Conservation (phyloP, 129 eudicot species). For the Arctium lappa region DNA sequence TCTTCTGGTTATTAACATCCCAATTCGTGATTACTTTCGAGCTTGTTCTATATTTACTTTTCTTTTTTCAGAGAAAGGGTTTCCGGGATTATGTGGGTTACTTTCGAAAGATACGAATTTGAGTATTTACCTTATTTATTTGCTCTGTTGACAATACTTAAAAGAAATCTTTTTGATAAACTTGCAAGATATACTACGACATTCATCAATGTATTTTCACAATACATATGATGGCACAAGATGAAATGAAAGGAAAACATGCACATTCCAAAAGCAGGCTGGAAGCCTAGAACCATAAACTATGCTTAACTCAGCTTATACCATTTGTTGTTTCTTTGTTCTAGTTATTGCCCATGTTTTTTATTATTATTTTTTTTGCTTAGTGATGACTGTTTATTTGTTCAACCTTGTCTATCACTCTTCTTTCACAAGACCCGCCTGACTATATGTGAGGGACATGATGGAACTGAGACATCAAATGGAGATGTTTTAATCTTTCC, state of each 20-base stretch:
- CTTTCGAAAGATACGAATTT: neutral
- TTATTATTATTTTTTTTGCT: neutral
- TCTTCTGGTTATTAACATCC: neutral
- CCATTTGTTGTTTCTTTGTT: neutral
- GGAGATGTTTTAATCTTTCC: slow-evolving; percentile 98
- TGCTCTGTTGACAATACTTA: neutral
- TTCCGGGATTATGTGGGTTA: neutral
- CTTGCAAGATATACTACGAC: neutral
- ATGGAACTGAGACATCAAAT: slow-evolving; percentile 97
- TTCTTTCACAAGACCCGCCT: slow-evolving; percentile 64
- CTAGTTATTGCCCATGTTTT: neutral
- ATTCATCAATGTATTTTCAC: neutral
- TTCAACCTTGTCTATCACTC: slow-evolving; percentile 1
- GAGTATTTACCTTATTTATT: neutral
- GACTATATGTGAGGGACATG: slow-evolving; percentile 97
- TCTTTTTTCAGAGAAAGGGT: neutral
- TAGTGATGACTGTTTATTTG: slow-evolving; percentile 21
- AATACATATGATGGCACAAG: neutral
- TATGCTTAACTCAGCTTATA: too few species aligned
- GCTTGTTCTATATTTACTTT: neutral
- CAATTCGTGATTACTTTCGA: neutral
- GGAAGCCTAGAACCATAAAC: too few species aligned
- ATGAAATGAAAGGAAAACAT: neutral
- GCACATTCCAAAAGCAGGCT: too few species aligned
- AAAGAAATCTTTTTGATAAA: too few species aligned